Base-by-base conservation (phyloP, 2,329 filamentous ascomycete genomes). In the Ophiostoma piceae region DNA sequence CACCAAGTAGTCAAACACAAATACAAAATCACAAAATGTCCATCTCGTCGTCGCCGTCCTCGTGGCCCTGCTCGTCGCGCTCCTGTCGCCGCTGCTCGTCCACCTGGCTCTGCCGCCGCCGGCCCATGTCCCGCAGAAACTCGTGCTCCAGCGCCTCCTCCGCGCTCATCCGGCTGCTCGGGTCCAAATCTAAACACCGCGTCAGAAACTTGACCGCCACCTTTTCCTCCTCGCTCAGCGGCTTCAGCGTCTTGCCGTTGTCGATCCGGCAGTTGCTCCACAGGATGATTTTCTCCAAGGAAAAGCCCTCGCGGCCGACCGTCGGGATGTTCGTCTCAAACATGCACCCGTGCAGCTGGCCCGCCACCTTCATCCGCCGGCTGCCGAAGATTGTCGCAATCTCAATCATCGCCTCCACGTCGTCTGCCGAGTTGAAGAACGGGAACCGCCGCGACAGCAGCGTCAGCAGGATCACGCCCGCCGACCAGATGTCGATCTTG, bases 351-450 rank as follows among this genome's bases (percentile, higher is more conserved):
- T 99, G 95, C 67, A 97, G 83, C 22, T 92, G 82, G 0, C 92
- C 92, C 2, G 90, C 91, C 43, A 87, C 83, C 76, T 90, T 91
- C 94, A 99, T 98, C 71, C 89, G 88, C 77, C 87, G 89, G 60
- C 85, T 85, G 67, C 95, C 95, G 78, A 98, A 97, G 72, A 99
- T 96, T 71, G 92, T 96, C 47, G 94, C 92, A 74, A 99, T 96
- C 79, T 99, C 95, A 74, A 99, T 94, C 85, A 97, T 90, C 68
- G 95, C 95, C 77, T 99, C 95, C 66, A 99, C 91, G 76, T 99
- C 95, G 78, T 99, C 95, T n/a, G 93, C 90, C 65, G 92, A 96
- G 80, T 99, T 97, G 84, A 99, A 99, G 80, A 99, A 99, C 1
- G 95, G 95, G 76, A 99, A 99, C 3, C 95, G 89, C 70, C 91